phyloP scores from a whole-genome alignment of 1,139 yeast genomes.

The Saccharomyces pastorianus region DNA sequence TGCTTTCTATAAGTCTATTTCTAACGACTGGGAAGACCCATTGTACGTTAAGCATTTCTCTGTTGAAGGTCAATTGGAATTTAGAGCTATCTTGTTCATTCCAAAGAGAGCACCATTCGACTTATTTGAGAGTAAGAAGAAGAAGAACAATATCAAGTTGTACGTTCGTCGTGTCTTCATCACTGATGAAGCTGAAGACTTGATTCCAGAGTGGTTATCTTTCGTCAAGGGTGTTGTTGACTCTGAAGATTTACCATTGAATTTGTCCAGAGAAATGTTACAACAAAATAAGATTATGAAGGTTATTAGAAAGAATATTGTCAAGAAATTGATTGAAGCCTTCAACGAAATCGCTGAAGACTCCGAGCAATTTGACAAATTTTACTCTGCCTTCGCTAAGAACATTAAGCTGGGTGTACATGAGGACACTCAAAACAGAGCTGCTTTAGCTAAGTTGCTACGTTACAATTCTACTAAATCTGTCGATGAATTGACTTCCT shows the following conservation, averaged over 20 bases:
- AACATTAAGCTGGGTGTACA: constrained; percentile 98
- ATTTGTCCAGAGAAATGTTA: constrained; percentile 99
- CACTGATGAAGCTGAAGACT: constrained; percentile 98
- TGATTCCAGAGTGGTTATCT: constrained; percentile 97
- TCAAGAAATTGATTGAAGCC: constrained; percentile 96
- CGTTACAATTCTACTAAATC: constrained; percentile 97
- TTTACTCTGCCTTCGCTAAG: constrained; percentile 97
- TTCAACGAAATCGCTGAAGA: constrained; percentile 99
- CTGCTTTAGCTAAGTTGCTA: constrained; percentile 87
- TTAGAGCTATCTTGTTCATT: constrained; percentile 93
- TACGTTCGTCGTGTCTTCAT: constrained; percentile 99
- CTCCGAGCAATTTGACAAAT: constrained; percentile 95
- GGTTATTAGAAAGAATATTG: constrained; percentile 98
- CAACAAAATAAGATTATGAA: constrained; percentile 99
- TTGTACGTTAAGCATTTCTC: constrained; percentile 99
- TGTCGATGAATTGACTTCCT: constrained; percentile 85
- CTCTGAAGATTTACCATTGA: constrained; percentile 98
- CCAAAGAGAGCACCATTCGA: constrained; percentile 99
- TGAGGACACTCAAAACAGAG: constrained; percentile 98
- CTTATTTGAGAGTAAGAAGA: constrained; percentile 94
- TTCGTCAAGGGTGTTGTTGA: constrained; percentile 99
- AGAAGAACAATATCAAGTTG: constrained; percentile 97
- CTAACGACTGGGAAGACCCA: constrained; percentile 99
- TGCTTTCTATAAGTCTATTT: constrained; percentile 97
- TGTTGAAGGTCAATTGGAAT: constrained; percentile 99